Conservation (phyloP, 1,139 yeast species). For the Diutina mesorugosa region DNA sequence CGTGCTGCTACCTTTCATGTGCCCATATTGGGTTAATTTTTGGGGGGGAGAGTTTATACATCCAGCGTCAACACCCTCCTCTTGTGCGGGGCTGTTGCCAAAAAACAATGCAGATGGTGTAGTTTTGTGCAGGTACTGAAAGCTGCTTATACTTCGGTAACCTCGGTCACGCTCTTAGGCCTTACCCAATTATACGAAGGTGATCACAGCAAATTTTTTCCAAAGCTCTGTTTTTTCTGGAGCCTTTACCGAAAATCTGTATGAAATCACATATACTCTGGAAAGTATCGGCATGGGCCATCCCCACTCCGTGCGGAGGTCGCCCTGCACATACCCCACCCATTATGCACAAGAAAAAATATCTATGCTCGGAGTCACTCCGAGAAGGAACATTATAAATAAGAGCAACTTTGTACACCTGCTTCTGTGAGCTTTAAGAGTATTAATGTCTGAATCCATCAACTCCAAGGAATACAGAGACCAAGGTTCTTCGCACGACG, state of each 20-base stretch:
- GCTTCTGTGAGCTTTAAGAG: not conserved
- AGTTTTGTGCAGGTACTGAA: not conserved
- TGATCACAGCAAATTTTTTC: too few relatives aligned
- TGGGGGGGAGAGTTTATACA: not conserved
- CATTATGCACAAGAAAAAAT: not conserved
- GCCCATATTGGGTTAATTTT: not conserved
- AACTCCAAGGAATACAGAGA: not conserved
- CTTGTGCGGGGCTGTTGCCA: not conserved
- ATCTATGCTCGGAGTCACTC: not conserved
- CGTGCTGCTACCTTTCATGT: not conserved
- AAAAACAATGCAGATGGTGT: not conserved
- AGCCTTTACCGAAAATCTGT: not conserved
- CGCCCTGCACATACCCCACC: not conserved
- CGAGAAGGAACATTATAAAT: not conserved
- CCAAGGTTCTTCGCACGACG: not conserved
- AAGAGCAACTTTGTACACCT: not conserved
- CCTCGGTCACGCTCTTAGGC: not conserved
- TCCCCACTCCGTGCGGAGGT: not conserved
- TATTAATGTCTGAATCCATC: conserved; percentile 1
- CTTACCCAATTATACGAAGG: not conserved
- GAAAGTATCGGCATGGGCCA: not conserved
- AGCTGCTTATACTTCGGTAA: not conserved
- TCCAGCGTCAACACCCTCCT: not conserved
- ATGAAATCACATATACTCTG: too few relatives aligned
- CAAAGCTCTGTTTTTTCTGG: too few relatives aligned